These are phyloP conservation scores for Yamadazyma sp. DNA, from an alignment of 1,139 yeast genomes.

Conservation along the genomic window DNA sequence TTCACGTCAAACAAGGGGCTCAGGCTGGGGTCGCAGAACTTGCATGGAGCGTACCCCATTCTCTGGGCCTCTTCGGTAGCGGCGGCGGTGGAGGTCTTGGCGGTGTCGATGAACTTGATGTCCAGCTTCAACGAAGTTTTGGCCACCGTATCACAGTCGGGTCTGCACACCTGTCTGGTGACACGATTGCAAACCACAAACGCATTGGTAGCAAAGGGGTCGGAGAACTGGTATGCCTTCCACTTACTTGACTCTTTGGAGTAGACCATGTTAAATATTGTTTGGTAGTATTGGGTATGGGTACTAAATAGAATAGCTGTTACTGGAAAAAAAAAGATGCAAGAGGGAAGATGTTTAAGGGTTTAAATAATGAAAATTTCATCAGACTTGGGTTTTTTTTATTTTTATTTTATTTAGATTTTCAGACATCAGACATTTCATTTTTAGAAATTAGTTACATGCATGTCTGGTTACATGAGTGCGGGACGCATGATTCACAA, in stretches of 20 bases:
- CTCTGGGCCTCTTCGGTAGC: conserved; percentile 36
- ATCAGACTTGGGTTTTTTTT: neutral
- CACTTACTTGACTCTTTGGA: conserved; percentile 50
- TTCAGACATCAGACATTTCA: conserved; percentile 1
- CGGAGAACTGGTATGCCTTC: conserved; percentile 67
- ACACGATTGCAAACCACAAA: conserved; percentile 52
- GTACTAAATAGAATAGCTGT: too few relatives aligned
- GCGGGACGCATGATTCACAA: neutral
- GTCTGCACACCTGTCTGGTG: conserved; percentile 54
- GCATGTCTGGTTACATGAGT: conserved; percentile 5
- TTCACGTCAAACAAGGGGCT: conserved; percentile 48
- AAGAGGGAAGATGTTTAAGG: conserved; percentile 2
- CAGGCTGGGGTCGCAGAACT: conserved; percentile 47
- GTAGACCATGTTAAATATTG: conserved; percentile 24
- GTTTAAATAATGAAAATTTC: conserved; percentile 3
- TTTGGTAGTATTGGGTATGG: neutral
- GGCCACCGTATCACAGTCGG: conserved; percentile 62
- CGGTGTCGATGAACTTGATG: conserved; percentile 35
- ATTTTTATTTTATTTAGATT: neutral
- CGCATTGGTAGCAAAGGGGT: conserved; percentile 63
- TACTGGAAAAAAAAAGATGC: neutral
- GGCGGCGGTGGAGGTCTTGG: neutral
- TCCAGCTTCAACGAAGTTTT: conserved; percentile 44
- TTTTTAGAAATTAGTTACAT: neutral
- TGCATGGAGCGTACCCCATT: conserved; percentile 53